A percentile compares a stretch with the other conserved stretches of the same genome.
These are phyloP conservation scores for Didymella keratinophila DNA, from an alignment of 2,329 filamentous ascomycete genomes.

Conservation along the genomic window DNA sequence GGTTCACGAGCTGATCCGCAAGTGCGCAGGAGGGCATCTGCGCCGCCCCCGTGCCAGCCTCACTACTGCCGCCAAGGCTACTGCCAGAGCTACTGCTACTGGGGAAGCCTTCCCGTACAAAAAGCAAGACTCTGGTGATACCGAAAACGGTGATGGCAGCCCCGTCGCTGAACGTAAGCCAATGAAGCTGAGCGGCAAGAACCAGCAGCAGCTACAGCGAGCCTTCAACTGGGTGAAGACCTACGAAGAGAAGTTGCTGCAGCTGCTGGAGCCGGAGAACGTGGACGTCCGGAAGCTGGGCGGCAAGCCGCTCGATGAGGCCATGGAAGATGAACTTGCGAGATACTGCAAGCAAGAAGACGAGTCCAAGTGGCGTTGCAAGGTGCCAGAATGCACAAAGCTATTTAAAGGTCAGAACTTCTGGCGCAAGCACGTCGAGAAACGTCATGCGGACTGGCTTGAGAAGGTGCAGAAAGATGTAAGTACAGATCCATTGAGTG, in stretches of 20 bases:
- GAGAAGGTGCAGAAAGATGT: slow-evolving; percentile 84
- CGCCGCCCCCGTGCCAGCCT: slow-evolving; percentile 87
- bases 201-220: slow-evolving; percentile 88
- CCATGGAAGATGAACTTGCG: slow-evolving; percentile 80
- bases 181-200: slow-evolving; percentile 73
- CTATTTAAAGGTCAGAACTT: slow-evolving; percentile 97
- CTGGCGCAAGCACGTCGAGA: slow-evolving; percentile 98
- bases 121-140: slow-evolving; percentile 74
- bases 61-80: slow-evolving; percentile 81
- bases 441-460: slow-evolving; percentile 89
- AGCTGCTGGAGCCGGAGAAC: slow-evolving; percentile 88
- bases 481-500: slow-evolving; percentile 51
- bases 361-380: slow-evolving; percentile 95
- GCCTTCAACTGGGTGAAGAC: slow-evolving; percentile 99
- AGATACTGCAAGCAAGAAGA: slow-evolving; percentile 98
- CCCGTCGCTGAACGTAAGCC: slow-evolving; percentile 75
- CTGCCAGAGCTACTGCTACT: slow-evolving; percentile 82
- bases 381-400: slow-evolving; percentile 94
- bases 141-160: slow-evolving; percentile 70
- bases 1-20: slow-evolving; percentile 91
- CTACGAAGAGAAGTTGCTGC: slow-evolving; percentile 94
- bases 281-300: slow-evolving; percentile 90
- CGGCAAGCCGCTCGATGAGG: slow-evolving; percentile 85
- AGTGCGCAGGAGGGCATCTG: slow-evolving; percentile 97
- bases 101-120: slow-evolving; percentile 86